Evolutionary conservation across 805 yeast genomes (phyloP), one percentile per base, ranked within the genome.

Genomic region (Candida succiphila): DNA sequence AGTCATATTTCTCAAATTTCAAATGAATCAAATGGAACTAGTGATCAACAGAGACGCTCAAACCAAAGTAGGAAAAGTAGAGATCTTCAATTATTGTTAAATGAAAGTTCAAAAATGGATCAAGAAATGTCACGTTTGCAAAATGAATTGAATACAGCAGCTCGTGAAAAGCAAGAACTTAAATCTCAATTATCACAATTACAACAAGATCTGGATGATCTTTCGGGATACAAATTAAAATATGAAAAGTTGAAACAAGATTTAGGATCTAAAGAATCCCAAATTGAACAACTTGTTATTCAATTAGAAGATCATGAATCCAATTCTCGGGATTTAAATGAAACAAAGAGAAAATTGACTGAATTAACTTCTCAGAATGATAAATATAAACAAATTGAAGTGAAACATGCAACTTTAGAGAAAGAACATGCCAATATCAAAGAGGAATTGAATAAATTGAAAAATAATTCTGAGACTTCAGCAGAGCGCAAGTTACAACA

Each of bases 91-190:
- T 24, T 24, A n/a, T 49, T 72, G 9, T 43, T 67, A 18, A 63
- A 60, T 21, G 75, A 69, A 43, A 67, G 71, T 27, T 56, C 67
- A 15, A 61, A 69, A 38, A 63, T 70, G 69, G 78, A 74, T 38
- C 41, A 45, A 12, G 53, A 54, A 28, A 65, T 67, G 17, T 55
- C 67, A 3, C 49, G 51, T 9, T 50, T 65, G 17, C 67, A 65
- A 38, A 40, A 45, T 17, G 46, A 51, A 17, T 19, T 50, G 16
- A 30, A 7, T n/a, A 17, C n/a, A 22, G 20, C 17, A 21, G 28
- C 23, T 5, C 12, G 16, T 15, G 30, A 20, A 10, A 34, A 30
- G 9, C 30, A 33, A 18, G 24, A 30, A 5, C 29, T 24, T 10
- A 34, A 33, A 12, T 29, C 26, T 13, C 21, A 32, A 6, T 4